Conservation (phyloP, 1,284 basidiomycete species). For the Cutaneotrichosporon cutaneum region DNA sequence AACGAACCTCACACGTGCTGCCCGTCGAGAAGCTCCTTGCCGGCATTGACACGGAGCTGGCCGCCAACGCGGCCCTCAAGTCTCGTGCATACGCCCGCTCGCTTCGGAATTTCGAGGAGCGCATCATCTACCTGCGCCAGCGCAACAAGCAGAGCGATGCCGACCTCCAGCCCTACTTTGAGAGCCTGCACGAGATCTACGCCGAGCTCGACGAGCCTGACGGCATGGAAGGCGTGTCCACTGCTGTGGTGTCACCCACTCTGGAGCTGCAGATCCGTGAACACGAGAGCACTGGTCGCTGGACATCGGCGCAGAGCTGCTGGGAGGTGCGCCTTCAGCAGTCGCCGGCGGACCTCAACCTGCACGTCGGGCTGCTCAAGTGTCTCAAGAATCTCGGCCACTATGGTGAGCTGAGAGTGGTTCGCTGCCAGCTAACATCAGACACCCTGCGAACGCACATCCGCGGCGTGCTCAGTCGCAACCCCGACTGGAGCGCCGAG, state of each 20-base stretch:
- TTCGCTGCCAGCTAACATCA: slow-evolving; percentile 46
- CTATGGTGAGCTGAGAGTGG: slow-evolving; percentile 69
- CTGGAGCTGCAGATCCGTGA: slow-evolving; percentile 96
- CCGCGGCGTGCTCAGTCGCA: slow-evolving; percentile 78
- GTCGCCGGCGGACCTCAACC: slow-evolving; percentile 80
- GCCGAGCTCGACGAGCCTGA: slow-evolving; percentile 96
- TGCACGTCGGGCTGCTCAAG: slow-evolving; percentile 84
- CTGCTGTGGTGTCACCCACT: slow-evolving; percentile 81
- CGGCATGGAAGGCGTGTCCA: slow-evolving; percentile 98
- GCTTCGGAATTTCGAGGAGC: slow-evolving; percentile 90
- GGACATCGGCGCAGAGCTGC: slow-evolving; percentile 98
- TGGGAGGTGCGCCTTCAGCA: slow-evolving; percentile 98
- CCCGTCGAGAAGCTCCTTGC: slow-evolving; percentile 73
- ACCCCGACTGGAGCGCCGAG: slow-evolving; percentile 77
- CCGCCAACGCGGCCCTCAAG: slow-evolving; percentile 89
- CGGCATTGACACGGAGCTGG: slow-evolving; percentile 80
- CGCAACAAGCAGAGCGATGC: slow-evolving; percentile 51
- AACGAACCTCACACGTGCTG: slow-evolving; percentile 38
- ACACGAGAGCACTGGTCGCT: slow-evolving; percentile 94
- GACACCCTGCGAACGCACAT: slow-evolving; percentile 96
- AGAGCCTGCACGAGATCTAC: slow-evolving; percentile 93
- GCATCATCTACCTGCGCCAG: slow-evolving; percentile 60
- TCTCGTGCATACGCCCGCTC: slow-evolving; percentile 93
- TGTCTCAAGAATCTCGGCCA: slow-evolving; percentile 95
- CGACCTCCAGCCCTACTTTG: slow-evolving; percentile 77